These are phyloP conservation scores for Mangifera indica DNA, from an alignment of 345 rosid genomes.

Conservation along the genomic window DNA sequence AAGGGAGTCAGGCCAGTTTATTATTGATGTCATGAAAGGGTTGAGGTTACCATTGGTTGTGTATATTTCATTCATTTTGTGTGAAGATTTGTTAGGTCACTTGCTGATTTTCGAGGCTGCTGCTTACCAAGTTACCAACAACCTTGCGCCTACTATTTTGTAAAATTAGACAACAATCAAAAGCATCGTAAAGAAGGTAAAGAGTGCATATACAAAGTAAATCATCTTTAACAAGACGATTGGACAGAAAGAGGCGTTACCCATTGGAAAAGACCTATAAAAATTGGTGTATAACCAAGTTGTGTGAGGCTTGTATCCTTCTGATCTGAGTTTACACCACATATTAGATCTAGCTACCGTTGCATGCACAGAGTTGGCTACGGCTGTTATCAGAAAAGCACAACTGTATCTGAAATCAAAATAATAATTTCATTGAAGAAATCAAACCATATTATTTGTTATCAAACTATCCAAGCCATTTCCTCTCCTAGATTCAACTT, in stretches of 20 bases:
- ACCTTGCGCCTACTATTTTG: conserved; percentile 8
- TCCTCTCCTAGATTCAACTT: background rate
- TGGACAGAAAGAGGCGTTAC: background rate
- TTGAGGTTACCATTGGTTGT: conserved; percentile 1
- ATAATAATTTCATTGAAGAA: too few species aligned
- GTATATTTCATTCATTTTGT: conserved; percentile 18
- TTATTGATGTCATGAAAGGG: background rate
- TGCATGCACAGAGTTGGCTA: too few species aligned
- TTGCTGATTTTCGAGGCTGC: background rate
- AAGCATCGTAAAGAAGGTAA: background rate
- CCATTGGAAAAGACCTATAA: too few species aligned
- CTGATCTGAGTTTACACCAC: too few species aligned
- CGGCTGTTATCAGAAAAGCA: background rate
- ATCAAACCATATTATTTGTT: background rate
- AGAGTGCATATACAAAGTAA: background rate
- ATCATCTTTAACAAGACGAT: background rate
- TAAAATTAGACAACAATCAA: background rate
- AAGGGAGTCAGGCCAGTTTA: background rate
- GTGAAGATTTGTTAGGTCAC: conserved; percentile 14
- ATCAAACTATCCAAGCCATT: background rate
- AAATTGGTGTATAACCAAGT: too few species aligned
- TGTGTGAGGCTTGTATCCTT: too few species aligned
- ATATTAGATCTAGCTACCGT: too few species aligned
- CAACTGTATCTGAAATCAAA: background rate
- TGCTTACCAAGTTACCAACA: conserved; percentile 1